phyloP scores from a whole-genome alignment of 768 basidiomycete species.

The Tulasnella sp. region DNA sequence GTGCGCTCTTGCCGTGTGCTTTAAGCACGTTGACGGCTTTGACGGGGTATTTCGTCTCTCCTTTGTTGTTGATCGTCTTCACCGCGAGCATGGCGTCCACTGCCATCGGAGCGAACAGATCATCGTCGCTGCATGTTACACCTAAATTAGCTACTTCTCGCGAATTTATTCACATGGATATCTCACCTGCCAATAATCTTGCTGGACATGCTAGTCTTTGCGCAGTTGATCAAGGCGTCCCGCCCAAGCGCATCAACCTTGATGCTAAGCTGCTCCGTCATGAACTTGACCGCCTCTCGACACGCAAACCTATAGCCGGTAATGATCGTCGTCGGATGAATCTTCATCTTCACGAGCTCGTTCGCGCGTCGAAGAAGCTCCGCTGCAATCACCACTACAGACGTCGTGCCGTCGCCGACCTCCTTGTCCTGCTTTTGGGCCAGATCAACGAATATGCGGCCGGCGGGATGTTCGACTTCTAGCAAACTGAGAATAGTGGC shows the following conservation, averaged over 20 bases:
- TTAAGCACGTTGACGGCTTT: conserved; percentile 98
- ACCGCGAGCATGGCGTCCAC: conserved; percentile 98
- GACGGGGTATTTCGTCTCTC: conserved; percentile 97
- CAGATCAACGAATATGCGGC: conserved; percentile 93
- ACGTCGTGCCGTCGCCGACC: conserved; percentile 98
- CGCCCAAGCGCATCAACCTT: conserved; percentile 88
- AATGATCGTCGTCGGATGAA: conserved; percentile 98
- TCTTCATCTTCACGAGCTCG: conserved; percentile 95
- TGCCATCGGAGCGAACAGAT: conserved; percentile 96
- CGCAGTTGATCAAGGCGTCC: conserved; percentile 88
- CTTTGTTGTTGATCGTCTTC: conserved; percentile 83
- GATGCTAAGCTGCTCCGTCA: conserved; percentile 94
- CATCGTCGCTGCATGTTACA: conserved; percentile 62
- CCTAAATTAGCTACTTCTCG: not conserved
- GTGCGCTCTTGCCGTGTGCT: conserved; percentile 90
- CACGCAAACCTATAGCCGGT: conserved; percentile 96
- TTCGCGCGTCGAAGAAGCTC: conserved; percentile 93
- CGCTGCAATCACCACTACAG: conserved; percentile 96
- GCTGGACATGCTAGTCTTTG: conserved; percentile 97
- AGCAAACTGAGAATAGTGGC: conserved; percentile 95
- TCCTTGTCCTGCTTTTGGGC: conserved; percentile 99
- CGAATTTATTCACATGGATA: not conserved
- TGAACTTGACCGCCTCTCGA: conserved; percentile 92
- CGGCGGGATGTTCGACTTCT: conserved; percentile 93
- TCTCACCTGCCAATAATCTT: conserved; percentile 94